phyloP scores from a whole-genome alignment of 106 monocot species.

The Chionographis japonica region DNA sequence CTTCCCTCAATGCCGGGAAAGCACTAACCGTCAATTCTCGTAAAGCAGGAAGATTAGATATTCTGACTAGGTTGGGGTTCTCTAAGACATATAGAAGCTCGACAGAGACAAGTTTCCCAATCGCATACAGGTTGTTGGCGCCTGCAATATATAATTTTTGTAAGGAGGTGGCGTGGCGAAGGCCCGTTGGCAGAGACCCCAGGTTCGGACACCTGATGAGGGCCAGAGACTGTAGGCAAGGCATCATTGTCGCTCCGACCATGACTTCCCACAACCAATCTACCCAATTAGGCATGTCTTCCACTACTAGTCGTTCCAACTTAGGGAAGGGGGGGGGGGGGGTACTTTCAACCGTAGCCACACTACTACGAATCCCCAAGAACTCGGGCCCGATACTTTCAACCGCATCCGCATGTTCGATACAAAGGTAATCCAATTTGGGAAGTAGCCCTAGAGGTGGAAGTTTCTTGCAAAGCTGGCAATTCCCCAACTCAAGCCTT shows the following conservation, averaged over 20 bases:
- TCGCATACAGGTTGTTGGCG: neutral
- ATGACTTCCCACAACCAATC: too few species aligned
- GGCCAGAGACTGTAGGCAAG: slow-evolving; percentile 8
- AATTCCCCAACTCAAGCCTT: neutral
- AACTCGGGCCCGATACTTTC: neutral
- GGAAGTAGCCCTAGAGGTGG: too few species aligned
- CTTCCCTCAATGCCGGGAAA: slow-evolving; percentile 2
- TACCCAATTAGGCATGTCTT: too few species aligned
- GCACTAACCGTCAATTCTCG: neutral
- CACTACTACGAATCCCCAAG: neutral
- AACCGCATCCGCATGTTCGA: neutral
- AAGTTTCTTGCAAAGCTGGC: too few species aligned
- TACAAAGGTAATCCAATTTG: too few species aligned
- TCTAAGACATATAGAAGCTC: neutral
- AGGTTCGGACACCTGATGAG: slow-evolving; percentile 8
- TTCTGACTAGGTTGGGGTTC: neutral
- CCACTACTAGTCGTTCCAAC: too few species aligned
- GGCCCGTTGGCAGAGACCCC: neutral
- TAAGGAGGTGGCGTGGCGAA: neutral
- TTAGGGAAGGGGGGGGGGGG: too few species aligned
- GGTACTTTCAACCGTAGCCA: too few species aligned
- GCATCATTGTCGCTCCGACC: too few species aligned
- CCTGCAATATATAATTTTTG: neutral
- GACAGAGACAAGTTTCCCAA: neutral
- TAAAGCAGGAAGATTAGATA: slow-evolving; percentile 8